Evolutionary conservation across 192 early-diverging fungal genomes (phyloP).

Genomic region (Phlyctochytrium bullatum): DNA sequence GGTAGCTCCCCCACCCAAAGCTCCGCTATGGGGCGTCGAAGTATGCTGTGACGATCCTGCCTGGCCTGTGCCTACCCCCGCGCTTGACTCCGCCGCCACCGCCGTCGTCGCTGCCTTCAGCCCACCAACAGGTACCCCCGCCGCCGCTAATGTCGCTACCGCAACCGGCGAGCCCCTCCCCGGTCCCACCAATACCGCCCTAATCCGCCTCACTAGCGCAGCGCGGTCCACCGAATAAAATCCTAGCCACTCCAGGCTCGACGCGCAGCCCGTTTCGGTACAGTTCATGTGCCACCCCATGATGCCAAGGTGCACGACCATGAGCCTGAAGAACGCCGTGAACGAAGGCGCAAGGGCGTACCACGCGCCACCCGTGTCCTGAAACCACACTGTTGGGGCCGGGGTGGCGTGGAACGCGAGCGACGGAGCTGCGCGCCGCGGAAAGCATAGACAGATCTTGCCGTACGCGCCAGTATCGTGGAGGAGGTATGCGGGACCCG

Average conservation of each 20-base stretch:
- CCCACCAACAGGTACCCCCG: too few species aligned
- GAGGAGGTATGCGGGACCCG: constrained; percentile 21
- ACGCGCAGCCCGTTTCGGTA: constrained; percentile 18
- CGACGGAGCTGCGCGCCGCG: constrained; percentile 2
- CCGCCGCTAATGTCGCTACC: too few species aligned
- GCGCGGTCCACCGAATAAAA: constrained; percentile 21
- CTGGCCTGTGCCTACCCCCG: too few species aligned
- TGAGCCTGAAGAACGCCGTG: constrained; percentile 29
- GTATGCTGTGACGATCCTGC: too few species aligned
- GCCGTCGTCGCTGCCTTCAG: too few species aligned
- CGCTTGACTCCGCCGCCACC: too few species aligned
- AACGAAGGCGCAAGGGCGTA: constrained; percentile 23
- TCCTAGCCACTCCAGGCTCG: constrained; percentile 22
- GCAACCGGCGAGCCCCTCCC: too few species aligned
- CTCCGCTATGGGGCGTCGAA: too few species aligned
- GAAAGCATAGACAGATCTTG: constrained; percentile 26
- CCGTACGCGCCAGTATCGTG: constrained; percentile 15
- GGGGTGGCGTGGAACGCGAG: not conserved
- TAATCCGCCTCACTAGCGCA: not conserved
- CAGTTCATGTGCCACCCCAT: constrained; percentile 34
- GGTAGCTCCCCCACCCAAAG: too few species aligned
- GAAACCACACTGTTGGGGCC: constrained; percentile 19
- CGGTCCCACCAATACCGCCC: not conserved
- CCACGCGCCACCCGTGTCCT: constrained; percentile 8
- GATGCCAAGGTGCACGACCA: constrained; percentile 31